Evolutionary conservation across 768 basidiomycete genomes (phyloP).

Genomic region (Suillus tomentosus): DNA sequence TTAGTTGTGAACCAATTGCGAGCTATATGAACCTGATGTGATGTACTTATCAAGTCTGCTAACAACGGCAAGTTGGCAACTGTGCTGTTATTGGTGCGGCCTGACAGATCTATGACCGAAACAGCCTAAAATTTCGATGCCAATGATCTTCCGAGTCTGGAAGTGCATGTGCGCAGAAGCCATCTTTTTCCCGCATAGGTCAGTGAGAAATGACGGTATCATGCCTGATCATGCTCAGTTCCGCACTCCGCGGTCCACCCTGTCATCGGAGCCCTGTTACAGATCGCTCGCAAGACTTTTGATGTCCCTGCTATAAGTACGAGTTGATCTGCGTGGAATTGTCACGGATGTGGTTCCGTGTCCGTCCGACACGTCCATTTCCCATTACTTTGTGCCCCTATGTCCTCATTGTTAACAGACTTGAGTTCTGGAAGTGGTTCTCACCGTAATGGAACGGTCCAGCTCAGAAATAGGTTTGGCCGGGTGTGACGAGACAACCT

Average conservation of each 20-base stretch:
- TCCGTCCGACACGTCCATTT: background rate
- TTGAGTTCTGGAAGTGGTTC: background rate
- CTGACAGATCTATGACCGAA: slow-evolving; percentile 11
- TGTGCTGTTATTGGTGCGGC: slow-evolving; percentile 6
- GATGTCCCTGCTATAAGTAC: slow-evolving; percentile 4
- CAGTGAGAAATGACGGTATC: slow-evolving; percentile 8
- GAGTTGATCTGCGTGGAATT: background rate
- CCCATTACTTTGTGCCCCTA: slow-evolving; percentile 2
- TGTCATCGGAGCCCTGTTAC: slow-evolving; percentile 4
- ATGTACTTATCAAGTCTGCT: slow-evolving; percentile 1
- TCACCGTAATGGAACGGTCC: background rate
- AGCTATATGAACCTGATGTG: background rate
- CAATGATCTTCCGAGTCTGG: slow-evolving; percentile 11
- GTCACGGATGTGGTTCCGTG: background rate
- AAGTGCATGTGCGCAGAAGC: slow-evolving; percentile 4
- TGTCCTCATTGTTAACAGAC: slow-evolving; percentile 6
- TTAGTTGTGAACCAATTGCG: background rate
- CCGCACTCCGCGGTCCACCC: slow-evolving; percentile 23
- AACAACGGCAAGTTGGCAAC: slow-evolving; percentile 2
- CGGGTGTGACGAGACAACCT: slow-evolving; percentile 5
- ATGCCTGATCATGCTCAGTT: slow-evolving; percentile 1
- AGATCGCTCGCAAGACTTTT: slow-evolving; percentile 1
- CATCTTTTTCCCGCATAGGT: slow-evolving; percentile 17
- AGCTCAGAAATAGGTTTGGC: slow-evolving; percentile 2
- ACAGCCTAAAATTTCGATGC: slow-evolving; percentile 10